Evolutionary conservation across 1,284 basidiomycete species (phyloP).

Genomic region (Cryptococcus sp.): DNA sequence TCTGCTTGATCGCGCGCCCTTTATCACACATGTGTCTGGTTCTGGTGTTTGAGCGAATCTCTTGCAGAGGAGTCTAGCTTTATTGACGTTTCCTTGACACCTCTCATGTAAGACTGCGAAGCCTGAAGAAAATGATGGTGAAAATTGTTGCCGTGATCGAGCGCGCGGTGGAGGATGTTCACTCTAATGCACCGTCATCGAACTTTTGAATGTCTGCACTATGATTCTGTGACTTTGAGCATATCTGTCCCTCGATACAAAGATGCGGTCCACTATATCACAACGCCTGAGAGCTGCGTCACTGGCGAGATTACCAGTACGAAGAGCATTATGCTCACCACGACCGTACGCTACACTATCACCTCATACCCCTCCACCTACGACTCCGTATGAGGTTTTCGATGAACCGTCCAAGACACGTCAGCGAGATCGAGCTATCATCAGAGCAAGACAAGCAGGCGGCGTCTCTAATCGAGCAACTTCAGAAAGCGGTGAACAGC

Average conservation of each 20-base stretch:
- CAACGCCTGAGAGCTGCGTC: neutral
- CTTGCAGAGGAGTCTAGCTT: too few species aligned
- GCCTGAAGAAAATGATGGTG: too few species aligned
- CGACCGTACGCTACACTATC: slow-evolving; percentile 42
- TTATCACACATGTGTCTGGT: slow-evolving; percentile 6
- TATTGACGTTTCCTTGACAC: too few species aligned
- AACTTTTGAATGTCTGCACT: neutral
- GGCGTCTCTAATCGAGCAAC: neutral
- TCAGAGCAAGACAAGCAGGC: slow-evolving; percentile 63
- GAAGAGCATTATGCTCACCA: too few species aligned
- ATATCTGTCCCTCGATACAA: neutral
- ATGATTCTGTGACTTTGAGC: neutral
- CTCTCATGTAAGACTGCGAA: too few species aligned
- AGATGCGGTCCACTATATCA: neutral
- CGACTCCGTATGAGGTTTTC: slow-evolving; percentile 73
- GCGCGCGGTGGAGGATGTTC: slow-evolving; percentile 2
- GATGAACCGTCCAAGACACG: slow-evolving; percentile 78
- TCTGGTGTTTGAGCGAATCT: neutral
- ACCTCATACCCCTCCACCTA: slow-evolving; percentile 43
- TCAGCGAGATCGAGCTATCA: slow-evolving; percentile 75
- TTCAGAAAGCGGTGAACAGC: neutral
- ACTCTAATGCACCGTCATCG: neutral
- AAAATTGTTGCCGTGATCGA: neutral
- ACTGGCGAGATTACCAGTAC: too few species aligned
- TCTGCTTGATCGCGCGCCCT: neutral